Conservation (phyloP, 2,329 filamentous ascomycete genomes). For the Aschersonia sp. region DNA sequence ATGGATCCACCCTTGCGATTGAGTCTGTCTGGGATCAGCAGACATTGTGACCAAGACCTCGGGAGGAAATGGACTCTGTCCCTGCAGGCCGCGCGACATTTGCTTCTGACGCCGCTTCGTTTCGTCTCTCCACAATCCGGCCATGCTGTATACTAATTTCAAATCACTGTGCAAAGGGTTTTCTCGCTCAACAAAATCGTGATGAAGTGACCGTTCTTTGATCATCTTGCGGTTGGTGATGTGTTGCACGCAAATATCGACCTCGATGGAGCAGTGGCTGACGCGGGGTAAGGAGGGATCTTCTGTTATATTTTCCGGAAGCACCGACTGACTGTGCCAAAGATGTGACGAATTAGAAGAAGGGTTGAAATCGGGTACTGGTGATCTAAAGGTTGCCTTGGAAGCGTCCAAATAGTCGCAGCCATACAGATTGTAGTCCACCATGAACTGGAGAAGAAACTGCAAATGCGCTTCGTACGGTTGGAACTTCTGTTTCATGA, state of each 20-base stretch:
- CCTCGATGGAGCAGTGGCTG: constrained; percentile 80
- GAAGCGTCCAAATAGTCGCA: constrained; percentile 71
- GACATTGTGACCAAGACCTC: constrained; percentile 84
- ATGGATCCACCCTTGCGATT: constrained; percentile 79
- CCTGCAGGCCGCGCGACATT: constrained; percentile 49
- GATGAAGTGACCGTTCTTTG: constrained; percentile 64
- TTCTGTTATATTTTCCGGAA: constrained; percentile 31
- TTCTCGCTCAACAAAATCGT: constrained; percentile 67
- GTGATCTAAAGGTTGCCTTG: constrained; percentile 58
- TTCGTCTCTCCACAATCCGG: constrained; percentile 84
- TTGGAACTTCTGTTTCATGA: constrained; percentile 73
- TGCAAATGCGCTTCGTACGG: constrained; percentile 91
- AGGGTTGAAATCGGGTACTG: constrained; percentile 57
- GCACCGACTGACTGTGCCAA: constrained; percentile 70
- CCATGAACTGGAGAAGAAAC: constrained; percentile 93
- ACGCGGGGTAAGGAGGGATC: constrained; percentile 54
- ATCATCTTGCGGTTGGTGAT: constrained; percentile 74
- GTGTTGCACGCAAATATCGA: constrained; percentile 78
- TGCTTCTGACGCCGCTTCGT: constrained; percentile 61
- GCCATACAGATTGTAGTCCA: constrained; percentile 93
- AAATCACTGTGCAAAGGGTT: constrained; percentile 49
- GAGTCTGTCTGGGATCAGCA: constrained; percentile 58
- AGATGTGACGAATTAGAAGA: constrained; percentile 45
- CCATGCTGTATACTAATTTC: constrained; percentile 89
- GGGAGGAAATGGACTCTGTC: constrained; percentile 62